These are phyloP conservation scores for Canna indica DNA, from an alignment of 176 grass and related monocot genomes.

Conservation along the genomic window DNA sequence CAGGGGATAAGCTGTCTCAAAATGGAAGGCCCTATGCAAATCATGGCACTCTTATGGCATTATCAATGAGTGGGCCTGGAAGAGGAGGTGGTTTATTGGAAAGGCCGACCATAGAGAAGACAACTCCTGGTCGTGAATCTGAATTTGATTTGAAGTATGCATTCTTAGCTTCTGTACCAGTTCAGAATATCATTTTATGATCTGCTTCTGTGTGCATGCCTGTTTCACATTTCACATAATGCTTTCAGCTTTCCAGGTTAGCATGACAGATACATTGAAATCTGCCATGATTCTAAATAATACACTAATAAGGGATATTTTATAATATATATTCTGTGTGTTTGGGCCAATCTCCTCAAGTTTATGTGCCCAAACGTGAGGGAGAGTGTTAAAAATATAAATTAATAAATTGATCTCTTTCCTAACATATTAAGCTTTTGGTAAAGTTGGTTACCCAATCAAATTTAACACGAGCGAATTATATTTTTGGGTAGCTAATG, in stretches of 20 bases:
- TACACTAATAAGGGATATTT: no score
- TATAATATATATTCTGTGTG: no score
- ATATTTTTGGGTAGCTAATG: no score
- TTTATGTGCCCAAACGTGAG: no score
- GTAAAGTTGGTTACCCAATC: no score
- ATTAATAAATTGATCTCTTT: no score
- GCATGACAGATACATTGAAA: not conserved
- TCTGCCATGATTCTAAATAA: no score
- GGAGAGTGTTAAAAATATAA: no score
- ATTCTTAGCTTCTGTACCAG: not conserved
- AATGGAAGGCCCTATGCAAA: constrained; percentile 34
- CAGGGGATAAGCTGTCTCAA: constrained; percentile 48
- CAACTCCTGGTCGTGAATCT: constrained; percentile 69
- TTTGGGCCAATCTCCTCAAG: no score
- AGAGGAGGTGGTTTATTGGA: constrained; percentile 92
- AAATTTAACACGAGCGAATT: no score
- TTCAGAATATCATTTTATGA: not conserved
- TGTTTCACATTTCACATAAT: not conserved
- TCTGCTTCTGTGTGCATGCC: not conserved
- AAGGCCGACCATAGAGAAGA: constrained; percentile 69
- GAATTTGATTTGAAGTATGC: constrained; percentile 79
- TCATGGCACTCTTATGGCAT: constrained; percentile 35
- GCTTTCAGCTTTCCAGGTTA: not conserved
- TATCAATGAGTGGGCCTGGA: constrained; percentile 53
- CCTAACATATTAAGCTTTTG: no score